A percentile compares a stretch with the other conserved stretches of the same genome.
phyloP scores from a whole-genome alignment of 2,329 filamentous ascomycete species.

The Monilinia fructigena region DNA sequence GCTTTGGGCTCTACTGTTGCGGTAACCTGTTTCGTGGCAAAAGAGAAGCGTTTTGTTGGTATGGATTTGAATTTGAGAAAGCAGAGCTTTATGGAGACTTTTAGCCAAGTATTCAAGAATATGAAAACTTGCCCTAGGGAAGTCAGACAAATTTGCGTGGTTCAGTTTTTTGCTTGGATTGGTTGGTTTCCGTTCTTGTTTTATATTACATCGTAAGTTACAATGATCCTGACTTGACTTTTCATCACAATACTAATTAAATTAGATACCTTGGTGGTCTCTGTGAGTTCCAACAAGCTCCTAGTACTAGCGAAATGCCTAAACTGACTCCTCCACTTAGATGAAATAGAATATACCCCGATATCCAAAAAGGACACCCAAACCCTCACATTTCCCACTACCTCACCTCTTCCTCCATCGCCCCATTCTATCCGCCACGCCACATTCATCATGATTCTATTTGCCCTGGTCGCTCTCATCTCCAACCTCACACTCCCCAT shows the following conservation, averaged over 20 bases:
- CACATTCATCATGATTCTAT: conserved; percentile 21
- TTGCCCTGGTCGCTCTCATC: conserved; percentile 17
- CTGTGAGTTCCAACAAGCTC: conserved; percentile 7
- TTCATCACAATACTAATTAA: background rate
- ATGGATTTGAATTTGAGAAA: conserved; percentile 2
- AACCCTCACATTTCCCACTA: conserved; percentile 7
- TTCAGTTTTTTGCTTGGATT: conserved; percentile 40
- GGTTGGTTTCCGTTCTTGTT: conserved; percentile 43
- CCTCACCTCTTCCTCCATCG: background rate
- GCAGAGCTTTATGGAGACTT: conserved; percentile 3
- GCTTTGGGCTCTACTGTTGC: conserved; percentile 25
- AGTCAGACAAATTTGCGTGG: conserved; percentile 30
- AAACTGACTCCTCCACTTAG: background rate
- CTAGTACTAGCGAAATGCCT: background rate
- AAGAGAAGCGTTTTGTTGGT: conserved; percentile 24
- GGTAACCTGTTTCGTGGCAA: conserved; percentile 21
- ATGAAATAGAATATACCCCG: conserved; percentile 18
- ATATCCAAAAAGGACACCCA: conserved; percentile 14
- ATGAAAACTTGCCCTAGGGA: conserved; percentile 20
- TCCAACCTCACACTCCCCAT: conserved; percentile 18
- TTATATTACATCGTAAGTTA: conserved; percentile 38
- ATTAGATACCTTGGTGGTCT: conserved; percentile 22
- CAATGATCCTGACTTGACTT: background rate
- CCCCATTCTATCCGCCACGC: conserved; percentile 22
- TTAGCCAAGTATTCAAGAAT: conserved; percentile 14